Percentiles rank a stretch among this genome's conserved stretches.
Conservation (phyloP, 2,329 filamentous ascomycete genomes). For the Dothistroma pini region DNA sequence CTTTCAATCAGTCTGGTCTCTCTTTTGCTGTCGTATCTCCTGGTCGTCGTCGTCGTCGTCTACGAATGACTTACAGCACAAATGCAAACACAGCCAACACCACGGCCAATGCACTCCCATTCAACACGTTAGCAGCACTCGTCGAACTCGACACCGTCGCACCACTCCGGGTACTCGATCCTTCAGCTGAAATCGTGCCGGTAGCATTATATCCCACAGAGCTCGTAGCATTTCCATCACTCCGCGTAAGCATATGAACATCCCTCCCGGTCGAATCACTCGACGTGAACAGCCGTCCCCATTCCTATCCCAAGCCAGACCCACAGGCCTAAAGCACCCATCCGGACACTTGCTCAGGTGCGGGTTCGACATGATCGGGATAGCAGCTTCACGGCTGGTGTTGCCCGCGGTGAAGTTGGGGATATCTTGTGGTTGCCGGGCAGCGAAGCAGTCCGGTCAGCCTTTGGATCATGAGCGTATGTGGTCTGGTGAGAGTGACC, state of each 20-base stretch:
- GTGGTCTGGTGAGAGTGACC: not conserved
- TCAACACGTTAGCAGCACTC: not conserved
- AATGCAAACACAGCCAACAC: conserved; percentile 2
- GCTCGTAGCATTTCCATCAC: conserved; percentile 17
- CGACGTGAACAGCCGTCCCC: conserved; percentile 60
- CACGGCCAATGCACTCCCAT: not conserved
- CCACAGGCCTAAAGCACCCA: conserved; percentile 61
- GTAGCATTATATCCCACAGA: conserved; percentile 17
- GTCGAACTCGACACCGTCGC: not conserved
- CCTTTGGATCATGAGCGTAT: conserved; percentile 29
- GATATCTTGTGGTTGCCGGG: conserved; percentile 56
- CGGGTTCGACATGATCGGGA: conserved; percentile 55
- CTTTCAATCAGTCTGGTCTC: too few species aligned
- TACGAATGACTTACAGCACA: not conserved
- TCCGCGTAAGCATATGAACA: conserved; percentile 52
- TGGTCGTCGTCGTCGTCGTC: too few species aligned
- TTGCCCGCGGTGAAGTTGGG: conserved; percentile 44
- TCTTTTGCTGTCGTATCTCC: too few species aligned
- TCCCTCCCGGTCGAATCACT: conserved; percentile 60
- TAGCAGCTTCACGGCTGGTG: conserved; percentile 46
- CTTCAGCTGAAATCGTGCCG: conserved; percentile 10
- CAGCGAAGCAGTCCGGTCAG: conserved; percentile 66
- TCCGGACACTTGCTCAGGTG: conserved; percentile 53
- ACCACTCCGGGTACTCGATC: conserved; percentile 3
- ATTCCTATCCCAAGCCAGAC: conserved; percentile 50